phyloP scores from a whole-genome alignment of 179 eudicot genomes.

The Beta corolliflora region DNA sequence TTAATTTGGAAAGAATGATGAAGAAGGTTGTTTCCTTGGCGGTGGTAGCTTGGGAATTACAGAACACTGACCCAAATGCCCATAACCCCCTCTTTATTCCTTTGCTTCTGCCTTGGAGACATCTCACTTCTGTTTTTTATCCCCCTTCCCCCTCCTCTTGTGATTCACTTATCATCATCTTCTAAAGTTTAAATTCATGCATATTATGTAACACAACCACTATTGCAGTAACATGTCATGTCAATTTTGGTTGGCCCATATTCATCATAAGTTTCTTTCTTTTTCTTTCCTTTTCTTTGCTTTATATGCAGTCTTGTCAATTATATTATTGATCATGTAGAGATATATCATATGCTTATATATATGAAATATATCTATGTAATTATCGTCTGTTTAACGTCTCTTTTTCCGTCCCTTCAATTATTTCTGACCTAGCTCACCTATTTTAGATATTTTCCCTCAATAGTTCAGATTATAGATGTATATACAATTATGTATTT shows the following conservation, averaged over 20 bases:
- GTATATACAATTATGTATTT: background rate
- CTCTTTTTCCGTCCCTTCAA: conserved; percentile 1
- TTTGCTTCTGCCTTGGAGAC: conserved; percentile 38
- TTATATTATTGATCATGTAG: background rate
- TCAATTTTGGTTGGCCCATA: conserved; percentile 31
- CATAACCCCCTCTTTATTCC: conserved; percentile 38
- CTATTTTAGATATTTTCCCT: background rate
- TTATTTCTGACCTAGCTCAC: background rate
- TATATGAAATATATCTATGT: background rate
- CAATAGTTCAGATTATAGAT: background rate
- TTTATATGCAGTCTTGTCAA: conserved; percentile 24
- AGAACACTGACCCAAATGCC: conserved; percentile 39
- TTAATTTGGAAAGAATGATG: background rate
- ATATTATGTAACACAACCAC: conserved; percentile 13
- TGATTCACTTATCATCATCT: background rate
- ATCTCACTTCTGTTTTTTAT: conserved; percentile 20
- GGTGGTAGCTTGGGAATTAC: conserved; percentile 47
- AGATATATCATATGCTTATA: background rate
- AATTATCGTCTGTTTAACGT: background rate
- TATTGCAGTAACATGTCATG: conserved; percentile 27
- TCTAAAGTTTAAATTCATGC: conserved; percentile 29
- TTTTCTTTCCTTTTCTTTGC: background rate
- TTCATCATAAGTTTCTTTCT: conserved; percentile 11
- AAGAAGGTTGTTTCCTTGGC: conserved; percentile 40
- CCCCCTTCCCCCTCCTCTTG: background rate